A percentile compares a stretch with the other conserved stretches of the same genome.
Conservation (phyloP, 2,329 filamentous ascomycete species). For the Fusarium sp. region DNA sequence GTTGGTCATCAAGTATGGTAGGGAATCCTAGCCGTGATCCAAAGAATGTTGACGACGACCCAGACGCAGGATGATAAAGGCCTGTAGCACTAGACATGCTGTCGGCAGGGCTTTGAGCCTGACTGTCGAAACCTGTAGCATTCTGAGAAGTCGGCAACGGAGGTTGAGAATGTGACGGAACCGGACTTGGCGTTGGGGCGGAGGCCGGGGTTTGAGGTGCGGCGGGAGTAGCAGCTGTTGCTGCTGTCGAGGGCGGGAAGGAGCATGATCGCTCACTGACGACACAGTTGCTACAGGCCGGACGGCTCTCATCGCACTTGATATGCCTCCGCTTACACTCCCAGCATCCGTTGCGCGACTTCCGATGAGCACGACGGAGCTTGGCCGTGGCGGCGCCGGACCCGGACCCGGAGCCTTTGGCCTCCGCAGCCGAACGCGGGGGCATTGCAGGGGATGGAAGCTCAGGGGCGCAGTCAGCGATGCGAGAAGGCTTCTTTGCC, state of each 20-base stretch:
- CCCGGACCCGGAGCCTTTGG: constrained; percentile 28
- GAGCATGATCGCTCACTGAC: constrained; percentile 50
- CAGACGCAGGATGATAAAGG: constrained; percentile 15
- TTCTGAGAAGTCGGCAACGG: constrained; percentile 6
- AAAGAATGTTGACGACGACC: constrained; percentile 29
- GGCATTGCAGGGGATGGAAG: constrained; percentile 22
- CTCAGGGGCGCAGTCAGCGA: background rate
- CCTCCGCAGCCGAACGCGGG: constrained; percentile 26
- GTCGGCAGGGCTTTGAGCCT: constrained; percentile 37
- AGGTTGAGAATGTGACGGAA: constrained; percentile 14
- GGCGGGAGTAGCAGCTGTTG: background rate
- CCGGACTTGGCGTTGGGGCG: constrained; percentile 11
- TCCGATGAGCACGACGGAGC: constrained; percentile 50
- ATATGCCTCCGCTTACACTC: constrained; percentile 54
- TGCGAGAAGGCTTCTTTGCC: constrained; percentile 1
- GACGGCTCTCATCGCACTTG: constrained; percentile 54
- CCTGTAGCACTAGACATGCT: constrained; percentile 31
- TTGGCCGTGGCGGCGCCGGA: constrained; percentile 38
- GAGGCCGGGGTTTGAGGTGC: constrained; percentile 14
- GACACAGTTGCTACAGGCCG: constrained; percentile 52
- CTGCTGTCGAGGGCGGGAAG: constrained; percentile 39
- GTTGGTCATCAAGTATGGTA: constrained; percentile 6
- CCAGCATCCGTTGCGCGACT: constrained; percentile 52
- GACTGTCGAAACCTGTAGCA: constrained; percentile 11
- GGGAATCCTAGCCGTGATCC: constrained; percentile 10